These are phyloP conservation scores for Fraxinus platypoda DNA, from an alignment of 305 asterid species.

Conservation along the genomic window DNA sequence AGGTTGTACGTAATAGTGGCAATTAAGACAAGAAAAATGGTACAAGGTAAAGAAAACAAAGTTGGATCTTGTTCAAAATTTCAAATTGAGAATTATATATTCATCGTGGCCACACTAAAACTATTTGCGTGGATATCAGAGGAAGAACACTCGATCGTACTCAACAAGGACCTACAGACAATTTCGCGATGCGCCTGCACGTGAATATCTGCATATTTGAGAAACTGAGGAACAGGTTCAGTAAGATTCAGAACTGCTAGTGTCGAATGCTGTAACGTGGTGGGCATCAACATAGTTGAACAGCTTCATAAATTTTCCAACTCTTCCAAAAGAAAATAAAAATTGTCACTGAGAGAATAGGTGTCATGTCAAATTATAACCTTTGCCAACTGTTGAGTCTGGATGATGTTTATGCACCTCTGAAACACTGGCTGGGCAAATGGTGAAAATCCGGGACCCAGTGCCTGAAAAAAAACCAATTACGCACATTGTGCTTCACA, in stretches of 20 bases:
- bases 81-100: background rate
- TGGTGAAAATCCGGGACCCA: slow-evolving; percentile 88
- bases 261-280: background rate
- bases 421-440: slow-evolving; percentile 92
- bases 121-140: background rate
- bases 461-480: slow-evolving; percentile 62
- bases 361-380: slow-evolving; percentile 35
- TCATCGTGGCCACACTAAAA: background rate
- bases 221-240: background rate
- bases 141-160: background rate
- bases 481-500: slow-evolving; percentile 11
- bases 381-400: slow-evolving; percentile 91
- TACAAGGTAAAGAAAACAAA: background rate
- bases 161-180: slow-evolving; percentile 7
- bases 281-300: background rate
- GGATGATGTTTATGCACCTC: slow-evolving; percentile 94
- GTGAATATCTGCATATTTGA: background rate
- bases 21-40: background rate
- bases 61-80: slow-evolving; percentile 2
- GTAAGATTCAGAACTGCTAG: slow-evolving; percentile 1
- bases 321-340: slow-evolving; percentile 6
- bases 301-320: background rate
- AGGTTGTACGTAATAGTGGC: background rate
- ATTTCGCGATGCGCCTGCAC: background rate
- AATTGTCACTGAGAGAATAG: slow-evolving; percentile 12